Conservation (phyloP, 2,329 filamentous ascomycete genomes). For the Penicillium sp. region DNA sequence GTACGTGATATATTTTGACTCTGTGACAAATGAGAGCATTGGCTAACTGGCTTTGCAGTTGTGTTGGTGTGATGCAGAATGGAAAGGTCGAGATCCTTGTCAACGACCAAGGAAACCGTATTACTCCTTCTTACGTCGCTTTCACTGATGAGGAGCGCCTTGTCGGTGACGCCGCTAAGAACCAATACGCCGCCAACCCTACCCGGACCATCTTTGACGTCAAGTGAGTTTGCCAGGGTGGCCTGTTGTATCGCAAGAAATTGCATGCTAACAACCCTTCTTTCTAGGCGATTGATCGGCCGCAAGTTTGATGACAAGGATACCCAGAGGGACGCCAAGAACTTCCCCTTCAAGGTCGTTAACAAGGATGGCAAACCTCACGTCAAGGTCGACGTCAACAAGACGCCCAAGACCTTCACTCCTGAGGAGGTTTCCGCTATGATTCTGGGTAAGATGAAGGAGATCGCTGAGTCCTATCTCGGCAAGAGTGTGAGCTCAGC, state of each 20-base stretch:
- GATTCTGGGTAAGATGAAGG: constrained; percentile 64
- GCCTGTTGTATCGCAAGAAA: neutral
- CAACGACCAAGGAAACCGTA: constrained; percentile 96
- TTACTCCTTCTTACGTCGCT: constrained; percentile 90
- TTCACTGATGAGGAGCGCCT: constrained; percentile 96
- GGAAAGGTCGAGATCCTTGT: constrained; percentile 93
- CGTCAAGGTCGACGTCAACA: constrained; percentile 63
- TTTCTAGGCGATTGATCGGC: constrained; percentile 70
- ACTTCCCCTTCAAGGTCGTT: constrained; percentile 94
- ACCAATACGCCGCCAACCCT: constrained; percentile 81
- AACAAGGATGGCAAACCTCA: constrained; percentile 86
- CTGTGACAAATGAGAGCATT: neutral
- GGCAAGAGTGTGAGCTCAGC: constrained; percentile 58
- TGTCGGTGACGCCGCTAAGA: constrained; percentile 96
- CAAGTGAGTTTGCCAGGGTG: constrained; percentile 59
- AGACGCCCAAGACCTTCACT: constrained; percentile 57
- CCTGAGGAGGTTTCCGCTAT: constrained; percentile 64
- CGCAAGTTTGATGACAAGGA: constrained; percentile 80
- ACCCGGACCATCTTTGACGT: constrained; percentile 71
- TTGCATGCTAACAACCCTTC: constrained; percentile 27
- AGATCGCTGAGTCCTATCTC: constrained; percentile 58
- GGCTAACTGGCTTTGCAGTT: constrained; percentile 53
- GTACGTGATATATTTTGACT: constrained; percentile 19
- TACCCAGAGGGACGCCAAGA: constrained; percentile 89
- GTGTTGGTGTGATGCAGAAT: constrained; percentile 92